These are phyloP conservation scores for Helicosporidium sp. DNA, from an alignment of 139 green algal species.

Conservation along the genomic window DNA sequence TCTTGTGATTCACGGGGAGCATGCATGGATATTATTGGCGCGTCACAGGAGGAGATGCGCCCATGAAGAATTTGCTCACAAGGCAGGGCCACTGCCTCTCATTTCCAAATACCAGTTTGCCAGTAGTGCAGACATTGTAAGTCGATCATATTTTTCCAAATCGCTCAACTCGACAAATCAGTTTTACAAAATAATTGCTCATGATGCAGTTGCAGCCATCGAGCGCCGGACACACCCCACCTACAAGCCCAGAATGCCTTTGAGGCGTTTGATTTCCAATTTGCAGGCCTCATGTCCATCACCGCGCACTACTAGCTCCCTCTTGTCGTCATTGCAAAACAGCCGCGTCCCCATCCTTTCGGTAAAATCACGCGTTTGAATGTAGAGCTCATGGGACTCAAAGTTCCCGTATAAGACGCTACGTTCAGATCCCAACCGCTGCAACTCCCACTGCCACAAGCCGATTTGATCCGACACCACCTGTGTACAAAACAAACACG, in stretches of 20 bases:
- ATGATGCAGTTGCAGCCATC: not conserved
- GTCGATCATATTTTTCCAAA: too few relatives aligned
- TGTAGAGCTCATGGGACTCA: constrained; percentile 31
- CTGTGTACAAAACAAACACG: constrained; percentile 14
- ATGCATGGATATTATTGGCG: too few relatives aligned
- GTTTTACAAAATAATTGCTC: not conserved
- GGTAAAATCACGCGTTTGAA: constrained; percentile 12
- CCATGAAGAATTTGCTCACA: too few relatives aligned
- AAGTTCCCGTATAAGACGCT: constrained; percentile 44
- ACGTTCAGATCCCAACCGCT: constrained; percentile 21
- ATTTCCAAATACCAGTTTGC: too few relatives aligned
- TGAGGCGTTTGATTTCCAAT: constrained; percentile 12
- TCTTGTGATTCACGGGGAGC: too few relatives aligned
- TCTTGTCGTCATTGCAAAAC: constrained; percentile 20
- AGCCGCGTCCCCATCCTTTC: constrained; percentile 21
- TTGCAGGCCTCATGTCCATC: constrained; percentile 10
- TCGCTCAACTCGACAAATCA: not conserved
- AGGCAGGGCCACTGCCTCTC: too few relatives aligned
- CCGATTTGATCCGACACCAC: constrained; percentile 53
- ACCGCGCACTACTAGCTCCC: constrained; percentile 5
- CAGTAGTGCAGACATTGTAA: too few relatives aligned
- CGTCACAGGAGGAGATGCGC: too few relatives aligned
- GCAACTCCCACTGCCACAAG: constrained; percentile 56
- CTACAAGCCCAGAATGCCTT: constrained; percentile 12
- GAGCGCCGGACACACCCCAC: too few relatives aligned